These are phyloP conservation scores for Urostyla sp. DNA, from an alignment of 73 alveolate species.

Conservation along the genomic window DNA sequence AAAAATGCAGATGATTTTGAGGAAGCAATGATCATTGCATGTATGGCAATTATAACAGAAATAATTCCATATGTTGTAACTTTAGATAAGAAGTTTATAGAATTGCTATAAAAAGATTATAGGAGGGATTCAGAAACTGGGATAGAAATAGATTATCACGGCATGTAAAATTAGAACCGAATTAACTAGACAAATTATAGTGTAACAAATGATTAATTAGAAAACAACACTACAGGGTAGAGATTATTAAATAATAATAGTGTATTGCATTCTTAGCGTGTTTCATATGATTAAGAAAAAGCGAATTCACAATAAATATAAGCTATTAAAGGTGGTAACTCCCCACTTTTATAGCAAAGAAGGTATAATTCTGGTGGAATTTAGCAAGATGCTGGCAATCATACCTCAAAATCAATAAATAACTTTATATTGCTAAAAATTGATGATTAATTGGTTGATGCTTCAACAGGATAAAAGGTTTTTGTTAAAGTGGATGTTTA, in stretches of 20 bases:
- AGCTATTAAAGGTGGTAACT: background rate
- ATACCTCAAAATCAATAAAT: too few relatives aligned
- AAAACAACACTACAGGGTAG: background rate
- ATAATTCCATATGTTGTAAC: conserved; percentile 11
- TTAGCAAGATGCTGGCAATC: too few relatives aligned
- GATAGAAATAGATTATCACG: background rate
- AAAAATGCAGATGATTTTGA: background rate
- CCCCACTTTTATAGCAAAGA: background rate
- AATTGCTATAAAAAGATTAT: background rate
- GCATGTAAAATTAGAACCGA: background rate
- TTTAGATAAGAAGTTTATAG: conserved; percentile 31
- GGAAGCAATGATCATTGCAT: background rate
- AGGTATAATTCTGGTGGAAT: background rate
- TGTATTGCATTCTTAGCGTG: background rate
- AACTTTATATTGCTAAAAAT: background rate
- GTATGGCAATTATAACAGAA: background rate
- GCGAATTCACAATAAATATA: background rate
- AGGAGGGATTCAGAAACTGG: background rate
- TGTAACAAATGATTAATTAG: background rate
- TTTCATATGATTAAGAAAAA: background rate
- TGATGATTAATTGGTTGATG: background rate
- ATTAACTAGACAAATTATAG: background rate
- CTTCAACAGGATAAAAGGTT: background rate
- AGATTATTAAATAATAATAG: background rate
- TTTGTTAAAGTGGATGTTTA: background rate